Conservation (phyloP, 2,329 filamentous ascomycete species). For the Cryphonectria carpinicola region DNA sequence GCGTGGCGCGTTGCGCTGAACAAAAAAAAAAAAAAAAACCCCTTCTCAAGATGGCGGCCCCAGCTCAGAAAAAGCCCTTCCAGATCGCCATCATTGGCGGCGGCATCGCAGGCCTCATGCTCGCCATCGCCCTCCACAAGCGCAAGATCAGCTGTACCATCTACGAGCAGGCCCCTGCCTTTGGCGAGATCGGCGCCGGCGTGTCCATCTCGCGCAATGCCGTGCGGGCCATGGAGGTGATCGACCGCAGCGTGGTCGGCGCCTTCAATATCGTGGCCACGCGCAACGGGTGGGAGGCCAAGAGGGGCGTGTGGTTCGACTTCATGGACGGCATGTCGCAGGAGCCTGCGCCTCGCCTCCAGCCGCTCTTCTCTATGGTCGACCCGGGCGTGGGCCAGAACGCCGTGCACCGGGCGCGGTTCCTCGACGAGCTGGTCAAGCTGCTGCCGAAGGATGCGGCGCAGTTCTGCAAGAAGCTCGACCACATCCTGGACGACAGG, state of each 20-base stretch:
- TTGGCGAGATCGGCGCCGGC: slow-evolving; percentile 45
- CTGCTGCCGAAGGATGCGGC: slow-evolving; percentile 32
- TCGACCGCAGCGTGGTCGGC: slow-evolving; percentile 36
- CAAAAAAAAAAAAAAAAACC: too few relatives aligned
- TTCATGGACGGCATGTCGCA: slow-evolving; percentile 33
- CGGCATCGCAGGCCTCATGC: slow-evolving; percentile 45
- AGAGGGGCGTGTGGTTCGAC: slow-evolving; percentile 35
- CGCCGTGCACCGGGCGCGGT: slow-evolving; percentile 34
- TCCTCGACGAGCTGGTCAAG: slow-evolving; percentile 35
- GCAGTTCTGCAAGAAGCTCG: slow-evolving; percentile 36
- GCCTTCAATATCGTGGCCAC: slow-evolving; percentile 38
- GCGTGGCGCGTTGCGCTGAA: neutral
- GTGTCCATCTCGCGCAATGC: slow-evolving; percentile 43
- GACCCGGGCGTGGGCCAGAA: slow-evolving; percentile 29
- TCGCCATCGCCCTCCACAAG: slow-evolving; percentile 39
- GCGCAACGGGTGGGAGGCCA: slow-evolving; percentile 31
- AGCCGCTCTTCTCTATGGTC: slow-evolving; percentile 32
- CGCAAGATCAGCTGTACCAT: slow-evolving; percentile 39
- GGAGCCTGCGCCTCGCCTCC: slow-evolving; percentile 21
- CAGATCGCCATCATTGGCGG: slow-evolving; percentile 45
- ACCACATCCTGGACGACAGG: slow-evolving; percentile 36
- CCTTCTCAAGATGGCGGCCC: neutral
- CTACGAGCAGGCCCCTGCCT: slow-evolving; percentile 41
- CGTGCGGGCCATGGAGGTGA: slow-evolving; percentile 37
- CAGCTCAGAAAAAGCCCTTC: slow-evolving; percentile 32